phyloP scores from a whole-genome alignment of 305 asterid species.

The Fraxinus sp. region DNA sequence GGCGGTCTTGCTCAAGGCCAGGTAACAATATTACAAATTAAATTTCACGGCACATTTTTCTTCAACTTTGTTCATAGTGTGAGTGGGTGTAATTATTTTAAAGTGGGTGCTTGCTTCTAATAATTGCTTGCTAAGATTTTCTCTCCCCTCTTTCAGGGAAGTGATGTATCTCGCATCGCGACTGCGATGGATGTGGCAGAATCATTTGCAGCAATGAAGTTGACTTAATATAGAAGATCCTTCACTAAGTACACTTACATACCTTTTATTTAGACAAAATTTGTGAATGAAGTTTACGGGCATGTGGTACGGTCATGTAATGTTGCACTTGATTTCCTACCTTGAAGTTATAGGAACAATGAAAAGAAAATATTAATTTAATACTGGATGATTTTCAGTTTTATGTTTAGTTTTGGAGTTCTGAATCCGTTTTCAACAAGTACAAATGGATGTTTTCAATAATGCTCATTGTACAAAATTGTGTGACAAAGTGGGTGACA shows the following conservation, averaged over 20 bases:
- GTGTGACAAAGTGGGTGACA: too few relatives aligned
- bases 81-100: not conserved
- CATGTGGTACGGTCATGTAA: not conserved
- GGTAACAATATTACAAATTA: constrained; percentile 39
- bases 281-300: not conserved
- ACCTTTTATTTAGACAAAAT: not conserved
- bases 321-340: not conserved
- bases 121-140: not conserved
- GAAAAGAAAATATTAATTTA: not conserved
- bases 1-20: constrained; percentile 97
- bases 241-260: not conserved
- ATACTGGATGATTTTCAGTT: not conserved
- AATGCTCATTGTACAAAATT: too few relatives aligned
- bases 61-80: not conserved
- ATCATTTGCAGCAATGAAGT: constrained; percentile 74
- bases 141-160: constrained; percentile 48
- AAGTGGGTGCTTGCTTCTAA: not conserved
- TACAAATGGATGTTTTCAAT: not conserved
- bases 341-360: not conserved
- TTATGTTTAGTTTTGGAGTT: not conserved
- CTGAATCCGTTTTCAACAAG: not conserved
- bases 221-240: constrained; percentile 27
- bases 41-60: not conserved
- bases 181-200: constrained; percentile 74
- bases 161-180: constrained; percentile 44